A percentile compares a stretch with the other conserved stretches of the same genome.
These are phyloP conservation scores for Agaricus bisporus DNA, from an alignment of 768 basidiomycete species.

Conservation along the genomic window DNA sequence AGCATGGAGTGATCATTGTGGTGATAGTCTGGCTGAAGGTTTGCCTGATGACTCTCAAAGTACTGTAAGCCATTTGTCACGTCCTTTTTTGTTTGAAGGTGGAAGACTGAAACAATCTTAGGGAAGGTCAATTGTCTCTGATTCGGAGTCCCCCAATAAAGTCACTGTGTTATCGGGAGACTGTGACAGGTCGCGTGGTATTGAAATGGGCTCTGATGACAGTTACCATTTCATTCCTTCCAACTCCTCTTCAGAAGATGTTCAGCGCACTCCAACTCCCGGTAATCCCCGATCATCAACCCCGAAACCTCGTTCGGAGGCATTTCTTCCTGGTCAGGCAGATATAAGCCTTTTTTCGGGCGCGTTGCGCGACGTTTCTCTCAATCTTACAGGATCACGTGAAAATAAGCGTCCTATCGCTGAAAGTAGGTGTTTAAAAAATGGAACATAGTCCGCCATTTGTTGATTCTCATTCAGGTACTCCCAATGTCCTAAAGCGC, in stretches of 20 bases:
- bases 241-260: neutral
- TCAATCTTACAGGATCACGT: neutral
- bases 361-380: neutral
- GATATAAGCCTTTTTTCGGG: too few relatives aligned
- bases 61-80: neutral
- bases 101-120: neutral
- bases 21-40: constrained; percentile 40
- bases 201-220: neutral
- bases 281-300: neutral
- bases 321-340: neutral
- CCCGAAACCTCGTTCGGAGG: neutral
- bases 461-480: neutral
- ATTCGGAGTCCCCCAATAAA: constrained; percentile 8
- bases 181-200: neutral
- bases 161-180: neutral
- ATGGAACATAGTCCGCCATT: neutral
- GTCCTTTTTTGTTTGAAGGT: neutral
- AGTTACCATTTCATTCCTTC: neutral
- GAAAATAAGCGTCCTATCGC: neutral
- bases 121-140: constrained; percentile 3
- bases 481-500: neutral
- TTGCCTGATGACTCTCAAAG: constrained; percentile 26
- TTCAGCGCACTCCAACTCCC: neutral
- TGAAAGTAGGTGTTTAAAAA: neutral
- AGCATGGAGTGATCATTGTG: constrained; percentile 41